Percentiles rank a stretch among this genome's conserved stretches.
Conservation (phyloP, 495 filamentous ascomycete genomes). For the Parathielavia hyrcaniae region DNA sequence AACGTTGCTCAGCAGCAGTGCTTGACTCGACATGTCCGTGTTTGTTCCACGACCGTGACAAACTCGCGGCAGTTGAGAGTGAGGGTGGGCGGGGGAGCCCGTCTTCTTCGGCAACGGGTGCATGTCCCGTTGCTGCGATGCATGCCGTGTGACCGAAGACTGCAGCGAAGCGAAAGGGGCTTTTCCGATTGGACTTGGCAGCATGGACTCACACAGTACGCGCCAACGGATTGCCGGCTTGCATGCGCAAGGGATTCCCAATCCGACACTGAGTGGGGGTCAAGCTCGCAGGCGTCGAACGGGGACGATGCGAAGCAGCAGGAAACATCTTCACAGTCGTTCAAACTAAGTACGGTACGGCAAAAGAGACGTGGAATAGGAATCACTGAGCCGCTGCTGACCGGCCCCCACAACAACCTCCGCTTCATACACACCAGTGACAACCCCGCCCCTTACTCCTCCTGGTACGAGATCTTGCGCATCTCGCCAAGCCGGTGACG, state of each 20-base stretch:
- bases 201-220: too few species aligned
- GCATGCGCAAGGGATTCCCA: background rate
- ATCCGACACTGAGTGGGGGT: background rate
- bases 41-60: too few species aligned
- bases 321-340: background rate
- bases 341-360: conserved; percentile 11
- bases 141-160: too few species aligned
- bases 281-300: background rate
- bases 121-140: too few species aligned
- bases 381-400: conserved; percentile 1
- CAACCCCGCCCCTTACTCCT: conserved; percentile 51
- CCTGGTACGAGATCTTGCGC: conserved; percentile 96
- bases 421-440: background rate
- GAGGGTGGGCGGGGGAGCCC: too few species aligned
- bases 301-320: background rate
- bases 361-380: background rate
- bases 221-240: background rate
- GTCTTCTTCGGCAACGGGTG: too few species aligned
- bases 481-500: conserved; percentile 87
- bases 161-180: too few species aligned
- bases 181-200: too few species aligned
- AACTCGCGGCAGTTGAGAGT: too few species aligned
- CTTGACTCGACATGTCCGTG: too few species aligned
- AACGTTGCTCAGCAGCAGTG: too few species aligned
- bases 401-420: background rate